These are phyloP conservation scores for Talaromyces trachyspermus DNA, from an alignment of 495 filamentous ascomycete genomes.

Conservation along the genomic window DNA sequence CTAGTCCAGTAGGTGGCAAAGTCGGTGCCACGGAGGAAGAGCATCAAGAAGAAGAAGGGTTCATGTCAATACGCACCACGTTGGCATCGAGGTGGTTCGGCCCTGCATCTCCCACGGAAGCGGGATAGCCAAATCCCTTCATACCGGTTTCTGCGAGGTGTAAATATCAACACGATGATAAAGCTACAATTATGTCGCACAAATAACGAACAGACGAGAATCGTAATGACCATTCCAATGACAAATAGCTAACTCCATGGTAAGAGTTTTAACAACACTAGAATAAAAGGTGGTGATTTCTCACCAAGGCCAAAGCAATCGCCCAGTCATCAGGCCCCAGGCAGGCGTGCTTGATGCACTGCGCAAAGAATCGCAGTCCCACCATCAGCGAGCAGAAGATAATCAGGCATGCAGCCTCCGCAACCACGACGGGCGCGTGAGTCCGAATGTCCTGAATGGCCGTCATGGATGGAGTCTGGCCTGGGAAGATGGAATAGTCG, in stretches of 20 bases:
- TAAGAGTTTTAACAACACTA: no score
- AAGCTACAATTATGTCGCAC: no score
- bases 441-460: conserved; percentile 3
- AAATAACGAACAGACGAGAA: conserved; percentile 1
- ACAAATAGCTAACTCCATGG: conserved; percentile 3
- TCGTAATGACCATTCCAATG: conserved; percentile 4
- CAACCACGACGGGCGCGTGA: conserved; percentile 4
- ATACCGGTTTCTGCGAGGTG: conserved; percentile 5
- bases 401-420: conserved; percentile 4
- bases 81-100: not conserved
- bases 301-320: not conserved
- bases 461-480: no score
- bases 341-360: not conserved
- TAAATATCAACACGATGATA: no score
- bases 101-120: not conserved
- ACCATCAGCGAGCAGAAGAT: conserved; percentile 8
- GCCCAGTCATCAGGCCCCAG: not conserved
- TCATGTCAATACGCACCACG: not conserved
- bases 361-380: conserved; percentile 6
- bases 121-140: conserved; percentile 7
- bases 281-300: no score
- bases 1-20: conserved; percentile 8
- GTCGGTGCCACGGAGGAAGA: conserved; percentile 5
- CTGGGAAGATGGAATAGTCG: no score
- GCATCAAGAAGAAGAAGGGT: not conserved